Evolutionary conservation across 2,329 filamentous ascomycete genomes (phyloP).

Genomic region (Stagonosporopsis cucurbitacearum): DNA sequence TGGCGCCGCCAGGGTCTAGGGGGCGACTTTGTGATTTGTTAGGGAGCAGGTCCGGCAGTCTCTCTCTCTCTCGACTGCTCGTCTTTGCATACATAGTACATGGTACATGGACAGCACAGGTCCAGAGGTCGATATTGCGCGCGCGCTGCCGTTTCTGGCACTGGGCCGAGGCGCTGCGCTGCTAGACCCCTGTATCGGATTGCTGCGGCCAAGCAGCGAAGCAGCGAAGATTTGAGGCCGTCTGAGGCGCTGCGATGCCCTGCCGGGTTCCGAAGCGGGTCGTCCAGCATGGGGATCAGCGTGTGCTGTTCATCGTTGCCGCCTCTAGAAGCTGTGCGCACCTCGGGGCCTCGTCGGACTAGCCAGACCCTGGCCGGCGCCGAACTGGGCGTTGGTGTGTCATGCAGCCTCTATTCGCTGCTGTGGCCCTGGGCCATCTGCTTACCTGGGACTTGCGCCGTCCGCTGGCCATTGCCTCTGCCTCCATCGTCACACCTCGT

Average conservation of each 20-base stretch:
- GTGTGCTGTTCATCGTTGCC: constrained; percentile 22
- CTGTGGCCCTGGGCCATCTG: constrained; percentile 27
- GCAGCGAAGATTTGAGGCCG: constrained; percentile 4
- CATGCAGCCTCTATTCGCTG: constrained; percentile 40
- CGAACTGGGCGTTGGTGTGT: constrained; percentile 40
- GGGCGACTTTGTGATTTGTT: constrained; percentile 2
- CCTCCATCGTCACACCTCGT: constrained; percentile 17
- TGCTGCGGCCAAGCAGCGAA: constrained; percentile 20
- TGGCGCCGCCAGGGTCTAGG: constrained; percentile 10
- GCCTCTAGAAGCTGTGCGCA: constrained; percentile 21
- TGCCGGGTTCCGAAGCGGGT: constrained; percentile 26
- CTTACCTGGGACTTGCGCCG: constrained; percentile 21
- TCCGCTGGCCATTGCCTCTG: constrained; percentile 22
- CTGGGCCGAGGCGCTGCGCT: constrained; percentile 22
- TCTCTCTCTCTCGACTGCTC: not conserved
- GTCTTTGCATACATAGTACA: not conserved
- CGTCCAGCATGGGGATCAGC: constrained; percentile 23
- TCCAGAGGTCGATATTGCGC: constrained; percentile 6
- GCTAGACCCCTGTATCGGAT: constrained; percentile 8
- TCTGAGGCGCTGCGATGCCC: constrained; percentile 11
- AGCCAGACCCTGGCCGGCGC: constrained; percentile 25
- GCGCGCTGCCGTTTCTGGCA: constrained; percentile 7
- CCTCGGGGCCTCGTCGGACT: constrained; percentile 21
- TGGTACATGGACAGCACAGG: too few species aligned
- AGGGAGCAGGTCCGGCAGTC: constrained; percentile 1